Percentiles rank a stretch among this genome's conserved stretches.
Evolutionary conservation across 768 basidiomycete genomes (phyloP).

Genomic region (Pisolithus sp.): DNA sequence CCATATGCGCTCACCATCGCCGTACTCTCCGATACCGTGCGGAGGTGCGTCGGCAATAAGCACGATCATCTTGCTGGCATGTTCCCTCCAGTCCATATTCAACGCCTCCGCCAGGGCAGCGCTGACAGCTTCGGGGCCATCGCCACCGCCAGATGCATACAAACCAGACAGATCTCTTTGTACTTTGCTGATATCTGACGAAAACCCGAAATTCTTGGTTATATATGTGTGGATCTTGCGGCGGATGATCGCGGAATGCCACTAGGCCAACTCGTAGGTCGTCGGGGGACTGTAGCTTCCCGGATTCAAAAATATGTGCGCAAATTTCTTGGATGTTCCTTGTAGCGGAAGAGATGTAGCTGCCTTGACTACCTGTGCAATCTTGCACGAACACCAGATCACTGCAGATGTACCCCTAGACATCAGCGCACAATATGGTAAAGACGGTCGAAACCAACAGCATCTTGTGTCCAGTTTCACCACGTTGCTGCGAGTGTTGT

Average conservation of each 20-base stretch:
- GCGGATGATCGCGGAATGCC: conserved; percentile 95
- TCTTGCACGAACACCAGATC: conserved; percentile 95
- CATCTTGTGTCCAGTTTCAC: conserved; percentile 55
- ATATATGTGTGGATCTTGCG: conserved; percentile 95
- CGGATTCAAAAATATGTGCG: conserved; percentile 90
- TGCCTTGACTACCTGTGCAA: conserved; percentile 88
- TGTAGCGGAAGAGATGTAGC: conserved; percentile 88
- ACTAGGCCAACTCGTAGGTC: conserved; percentile 90
- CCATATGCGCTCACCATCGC: conserved; percentile 64
- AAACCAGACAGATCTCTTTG: conserved; percentile 76
- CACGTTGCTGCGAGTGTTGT: conserved; percentile 29
- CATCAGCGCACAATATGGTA: conserved; percentile 1
- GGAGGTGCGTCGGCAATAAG: conserved; percentile 97
- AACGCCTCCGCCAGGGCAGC: conserved; percentile 84
- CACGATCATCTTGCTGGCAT: conserved; percentile 92
- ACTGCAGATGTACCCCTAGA: conserved; percentile 35
- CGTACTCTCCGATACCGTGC: conserved; percentile 95
- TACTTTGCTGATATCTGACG: conserved; percentile 83
- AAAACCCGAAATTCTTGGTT: conserved; percentile 90
- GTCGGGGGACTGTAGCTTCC: conserved; percentile 78
- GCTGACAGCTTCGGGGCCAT: conserved; percentile 96
- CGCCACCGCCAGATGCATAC: conserved; percentile 87
- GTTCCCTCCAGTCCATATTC: conserved; percentile 84
- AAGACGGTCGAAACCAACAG: conserved; percentile 44
- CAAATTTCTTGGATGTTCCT: conserved; percentile 96